phyloP scores from a whole-genome alignment of 495 filamentous ascomycete genomes.

The Penicillium steckii region DNA sequence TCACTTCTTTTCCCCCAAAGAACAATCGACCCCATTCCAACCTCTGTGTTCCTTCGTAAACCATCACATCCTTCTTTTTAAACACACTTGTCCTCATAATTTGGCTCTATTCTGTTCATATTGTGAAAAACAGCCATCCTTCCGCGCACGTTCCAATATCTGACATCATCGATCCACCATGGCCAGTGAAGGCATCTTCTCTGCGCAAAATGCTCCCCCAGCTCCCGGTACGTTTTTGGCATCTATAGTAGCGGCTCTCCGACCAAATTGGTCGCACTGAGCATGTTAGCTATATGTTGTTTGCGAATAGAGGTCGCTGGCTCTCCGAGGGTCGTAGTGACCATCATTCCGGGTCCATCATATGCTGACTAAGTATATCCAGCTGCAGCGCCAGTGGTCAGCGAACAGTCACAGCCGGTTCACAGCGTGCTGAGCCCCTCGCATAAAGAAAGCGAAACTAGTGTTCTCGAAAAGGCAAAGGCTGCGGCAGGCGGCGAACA shows the following conservation, averaged over 20 bases:
- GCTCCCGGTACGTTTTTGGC: conserved; percentile 22
- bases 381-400: conserved; percentile 10
- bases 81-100: conserved; percentile 14
- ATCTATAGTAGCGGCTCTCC: neutral
- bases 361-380: conserved; percentile 20
- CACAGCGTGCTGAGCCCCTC: conserved; percentile 14
- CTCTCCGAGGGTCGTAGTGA: neutral
- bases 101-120: conserved; percentile 11
- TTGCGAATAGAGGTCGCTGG: neutral
- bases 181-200: conserved; percentile 22
- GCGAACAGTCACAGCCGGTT: conserved; percentile 16
- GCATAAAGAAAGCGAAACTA: conserved; percentile 16
- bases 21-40: conserved; percentile 13
- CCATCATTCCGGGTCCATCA: neutral
- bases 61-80: conserved; percentile 1
- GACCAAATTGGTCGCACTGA: conserved; percentile 1
- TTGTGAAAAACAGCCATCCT: neutral
- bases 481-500: conserved; percentile 6
- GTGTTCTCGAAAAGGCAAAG: conserved; percentile 7
- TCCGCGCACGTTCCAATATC: conserved; percentile 7
- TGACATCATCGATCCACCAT: conserved; percentile 32
- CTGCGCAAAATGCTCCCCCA: conserved; percentile 8
- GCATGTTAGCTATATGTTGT: neutral
- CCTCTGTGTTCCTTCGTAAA: conserved; percentile 2
- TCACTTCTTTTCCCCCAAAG: conserved; percentile 23